Percentiles rank a stretch among this genome's conserved stretches.
Evolutionary conservation across 306 rosid genomes (phyloP).

Genomic region (Medicago ruthenica): DNA sequence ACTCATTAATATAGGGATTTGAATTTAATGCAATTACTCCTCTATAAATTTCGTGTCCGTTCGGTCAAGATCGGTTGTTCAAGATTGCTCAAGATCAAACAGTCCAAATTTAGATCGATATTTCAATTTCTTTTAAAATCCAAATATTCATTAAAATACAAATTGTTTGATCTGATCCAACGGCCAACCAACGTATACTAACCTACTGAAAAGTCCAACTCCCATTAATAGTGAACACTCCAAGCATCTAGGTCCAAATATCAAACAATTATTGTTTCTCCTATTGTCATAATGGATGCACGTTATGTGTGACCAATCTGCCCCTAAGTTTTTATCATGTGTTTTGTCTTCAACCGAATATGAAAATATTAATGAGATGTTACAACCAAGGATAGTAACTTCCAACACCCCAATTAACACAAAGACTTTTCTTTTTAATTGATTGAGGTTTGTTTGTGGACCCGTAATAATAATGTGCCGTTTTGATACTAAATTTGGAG

Average conservation of each 20-base stretch:
- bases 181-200: no score
- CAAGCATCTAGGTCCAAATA: background rate
- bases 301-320: conserved; percentile 13
- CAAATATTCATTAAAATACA: no score
- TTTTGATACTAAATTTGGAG: conserved; percentile 19
- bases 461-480: background rate
- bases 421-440: background rate
- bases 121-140: no score
- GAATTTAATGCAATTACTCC: no score
- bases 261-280: conserved; percentile 23
- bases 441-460: conserved; percentile 1
- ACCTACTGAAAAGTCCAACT: no score
- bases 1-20: background rate
- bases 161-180: no score
- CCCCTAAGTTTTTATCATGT: background rate
- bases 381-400: background rate
- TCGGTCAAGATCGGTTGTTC: no score
- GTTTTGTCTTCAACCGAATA: background rate
- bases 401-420: conserved; percentile 1
- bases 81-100: no score
- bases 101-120: no score
- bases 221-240: background rate
- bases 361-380: background rate
- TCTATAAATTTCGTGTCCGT: no score
- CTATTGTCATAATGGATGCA: background rate